Conservation (phyloP, 2,329 filamentous ascomycete genomes). For the Pestalotiopsis fici region DNA sequence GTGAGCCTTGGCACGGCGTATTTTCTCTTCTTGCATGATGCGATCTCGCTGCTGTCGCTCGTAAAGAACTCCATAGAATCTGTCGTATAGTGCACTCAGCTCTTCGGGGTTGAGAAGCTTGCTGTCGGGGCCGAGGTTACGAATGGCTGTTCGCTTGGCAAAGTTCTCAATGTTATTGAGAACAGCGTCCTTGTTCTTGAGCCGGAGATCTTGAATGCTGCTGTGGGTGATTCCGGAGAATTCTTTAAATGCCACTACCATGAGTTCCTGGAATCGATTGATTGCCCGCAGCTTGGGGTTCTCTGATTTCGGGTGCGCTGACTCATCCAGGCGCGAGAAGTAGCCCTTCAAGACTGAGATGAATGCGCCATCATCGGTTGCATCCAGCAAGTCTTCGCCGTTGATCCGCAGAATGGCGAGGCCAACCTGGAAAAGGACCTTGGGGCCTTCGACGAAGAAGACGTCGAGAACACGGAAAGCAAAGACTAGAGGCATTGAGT, state of each 20-base stretch:
- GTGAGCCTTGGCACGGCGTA: slow-evolving; percentile 64
- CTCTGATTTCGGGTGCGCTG: slow-evolving; percentile 91
- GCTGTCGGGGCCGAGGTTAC: slow-evolving; percentile 93
- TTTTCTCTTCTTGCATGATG: slow-evolving; percentile 75
- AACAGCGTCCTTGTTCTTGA: slow-evolving; percentile 92
- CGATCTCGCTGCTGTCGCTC: slow-evolving; percentile 84
- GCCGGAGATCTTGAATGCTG: slow-evolving; percentile 83
- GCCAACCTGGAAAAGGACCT: slow-evolving; percentile 95
- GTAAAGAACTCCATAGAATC: slow-evolving; percentile 90
- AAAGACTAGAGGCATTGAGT: slow-evolving; percentile 98
- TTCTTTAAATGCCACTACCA: slow-evolving; percentile 99
- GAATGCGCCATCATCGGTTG: slow-evolving; percentile 91
- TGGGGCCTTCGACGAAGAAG: slow-evolving; percentile 97
- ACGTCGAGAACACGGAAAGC: slow-evolving; percentile 96
- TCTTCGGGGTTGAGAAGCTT: slow-evolving; percentile 86
- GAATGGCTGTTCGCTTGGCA: slow-evolving; percentile 92
- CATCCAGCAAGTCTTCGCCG: slow-evolving; percentile 91
- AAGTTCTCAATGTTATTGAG: slow-evolving; percentile 96
- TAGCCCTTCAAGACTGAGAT: slow-evolving; percentile 96
- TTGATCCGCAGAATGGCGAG: slow-evolving; percentile 97
- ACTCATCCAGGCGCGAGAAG: slow-evolving; percentile 90
- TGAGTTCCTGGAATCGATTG: slow-evolving; percentile 94
- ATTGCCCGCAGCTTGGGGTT: slow-evolving; percentile 93
- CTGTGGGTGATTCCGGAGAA: slow-evolving; percentile 94
- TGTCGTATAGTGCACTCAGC: slow-evolving; percentile 86